These are phyloP conservation scores for Luffa acutangula DNA, from an alignment of 306 rosid genomes.

Conservation along the genomic window DNA sequence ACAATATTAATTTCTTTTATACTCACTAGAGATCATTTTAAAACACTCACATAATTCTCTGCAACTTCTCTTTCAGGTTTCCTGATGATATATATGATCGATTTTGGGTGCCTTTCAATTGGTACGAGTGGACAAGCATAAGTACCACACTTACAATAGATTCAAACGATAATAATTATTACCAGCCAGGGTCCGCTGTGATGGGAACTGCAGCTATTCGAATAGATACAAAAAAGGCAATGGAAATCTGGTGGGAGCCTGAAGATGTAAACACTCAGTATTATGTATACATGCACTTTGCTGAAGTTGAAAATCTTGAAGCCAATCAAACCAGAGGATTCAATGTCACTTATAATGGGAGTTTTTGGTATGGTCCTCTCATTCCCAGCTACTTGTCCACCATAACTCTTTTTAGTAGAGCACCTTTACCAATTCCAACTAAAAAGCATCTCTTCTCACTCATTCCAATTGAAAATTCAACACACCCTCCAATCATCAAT, in stretches of 20 bases:
- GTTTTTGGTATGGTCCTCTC: not conserved
- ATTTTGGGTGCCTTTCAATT: no score
- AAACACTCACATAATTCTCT: no score
- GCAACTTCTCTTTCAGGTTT: no score
- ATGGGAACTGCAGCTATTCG: slow-evolving; percentile 27
- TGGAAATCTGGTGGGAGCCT: slow-evolving; percentile 3
- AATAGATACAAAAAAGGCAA: not conserved
- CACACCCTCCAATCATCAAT: slow-evolving; percentile 48
- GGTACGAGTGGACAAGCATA: not conserved
- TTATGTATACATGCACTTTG: slow-evolving; percentile 35
- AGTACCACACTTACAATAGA: slow-evolving; percentile 9
- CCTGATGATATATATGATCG: no score
- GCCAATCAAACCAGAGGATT: slow-evolving; percentile 28
- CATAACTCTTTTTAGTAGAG: no score
- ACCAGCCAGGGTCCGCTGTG: slow-evolving; percentile 20
- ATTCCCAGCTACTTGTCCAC: slow-evolving; percentile 10
- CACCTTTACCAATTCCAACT: slow-evolving; percentile 1
- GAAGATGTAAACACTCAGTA: slow-evolving; percentile 11
- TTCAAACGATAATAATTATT: not conserved
- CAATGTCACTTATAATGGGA: slow-evolving; percentile 24
- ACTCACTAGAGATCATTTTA: no score
- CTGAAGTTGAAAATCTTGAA: slow-evolving; percentile 27
- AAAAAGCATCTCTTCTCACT: slow-evolving; percentile 14
- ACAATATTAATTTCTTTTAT: no score
- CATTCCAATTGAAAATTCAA: slow-evolving; percentile 16